A percentile compares a stretch with the other conserved stretches of the same genome.
These are phyloP conservation scores for Erucastrum elatum DNA, from an alignment of 345 rosid species.

Conservation along the genomic window DNA sequence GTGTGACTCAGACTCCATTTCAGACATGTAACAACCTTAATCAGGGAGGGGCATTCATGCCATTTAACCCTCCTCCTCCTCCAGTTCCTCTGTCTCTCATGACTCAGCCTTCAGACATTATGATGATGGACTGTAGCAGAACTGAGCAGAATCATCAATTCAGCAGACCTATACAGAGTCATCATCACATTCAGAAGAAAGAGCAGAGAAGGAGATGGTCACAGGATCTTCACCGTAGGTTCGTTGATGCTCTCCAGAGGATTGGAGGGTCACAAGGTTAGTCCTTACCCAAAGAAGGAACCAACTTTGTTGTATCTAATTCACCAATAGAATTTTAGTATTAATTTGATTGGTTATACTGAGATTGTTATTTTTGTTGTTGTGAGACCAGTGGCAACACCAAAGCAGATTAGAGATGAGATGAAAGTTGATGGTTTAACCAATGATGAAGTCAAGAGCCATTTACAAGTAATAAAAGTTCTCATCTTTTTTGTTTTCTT, in stretches of 20 bases:
- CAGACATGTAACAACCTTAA: slow-evolving; percentile 36
- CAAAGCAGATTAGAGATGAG: slow-evolving; percentile 72
- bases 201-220: slow-evolving; percentile 85
- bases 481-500: neutral
- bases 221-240: slow-evolving; percentile 70
- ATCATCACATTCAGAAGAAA: slow-evolving; percentile 43
- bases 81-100: slow-evolving; percentile 45
- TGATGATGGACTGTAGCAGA: slow-evolving; percentile 28
- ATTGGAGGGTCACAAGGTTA: slow-evolving; percentile 39
- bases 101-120: slow-evolving; percentile 27
- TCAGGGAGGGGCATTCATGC: slow-evolving; percentile 46
- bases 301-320: neutral
- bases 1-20: slow-evolving; percentile 43
- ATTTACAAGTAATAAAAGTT: slow-evolving; percentile 62
- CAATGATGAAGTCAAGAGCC: slow-evolving; percentile 90
- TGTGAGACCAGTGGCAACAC: slow-evolving; percentile 65
- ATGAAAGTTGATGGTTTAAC: slow-evolving; percentile 91
- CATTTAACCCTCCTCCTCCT: slow-evolving; percentile 45
- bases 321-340: too few species aligned
- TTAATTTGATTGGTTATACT: neutral
- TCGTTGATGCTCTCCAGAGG: slow-evolving; percentile 62
- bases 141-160: slow-evolving; percentile 31
- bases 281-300: neutral
- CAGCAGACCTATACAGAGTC: slow-evolving; percentile 16
- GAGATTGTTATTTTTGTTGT: slow-evolving; percentile 27